Evolutionary conservation across 352 stramenopile genomes (phyloP).

Genomic region (Phytophthora palmivora): DNA sequence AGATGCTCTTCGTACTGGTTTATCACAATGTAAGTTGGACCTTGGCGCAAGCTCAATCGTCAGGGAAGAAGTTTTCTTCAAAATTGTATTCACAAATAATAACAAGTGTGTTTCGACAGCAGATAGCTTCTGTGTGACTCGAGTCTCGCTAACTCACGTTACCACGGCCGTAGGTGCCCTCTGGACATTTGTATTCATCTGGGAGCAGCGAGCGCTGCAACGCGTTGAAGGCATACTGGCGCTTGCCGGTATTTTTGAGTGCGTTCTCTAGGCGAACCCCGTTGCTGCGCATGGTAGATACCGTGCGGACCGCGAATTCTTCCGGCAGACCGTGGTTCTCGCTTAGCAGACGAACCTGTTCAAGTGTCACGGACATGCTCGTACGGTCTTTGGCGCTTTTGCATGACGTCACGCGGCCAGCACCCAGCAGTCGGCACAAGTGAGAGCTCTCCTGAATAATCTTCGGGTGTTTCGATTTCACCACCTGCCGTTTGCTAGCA

Average conservation of each 20-base stretch:
- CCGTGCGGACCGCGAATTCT: constrained; percentile 64
- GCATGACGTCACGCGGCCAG: constrained; percentile 93
- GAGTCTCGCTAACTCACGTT: constrained; percentile 63
- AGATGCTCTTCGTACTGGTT: no score
- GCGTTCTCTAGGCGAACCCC: constrained; percentile 74
- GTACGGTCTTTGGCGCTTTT: constrained; percentile 97
- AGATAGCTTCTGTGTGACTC: constrained; percentile 8
- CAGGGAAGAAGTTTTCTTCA: no score
- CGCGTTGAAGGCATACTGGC: constrained; percentile 78
- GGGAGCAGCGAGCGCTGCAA: constrained; percentile 80
- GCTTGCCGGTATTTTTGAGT: constrained; percentile 83
- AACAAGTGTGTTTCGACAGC: constrained; percentile 27
- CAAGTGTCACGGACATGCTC: constrained; percentile 95
- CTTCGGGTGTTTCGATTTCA: constrained; percentile 81
- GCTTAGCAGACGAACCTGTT: constrained; percentile 80
- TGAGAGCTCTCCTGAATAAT: constrained; percentile 76
- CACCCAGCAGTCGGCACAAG: constrained; percentile 85
- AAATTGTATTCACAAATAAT: constrained; percentile 47
- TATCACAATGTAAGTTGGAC: no score
- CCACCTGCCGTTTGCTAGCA: constrained; percentile 66
- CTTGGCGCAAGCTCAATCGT: no score
- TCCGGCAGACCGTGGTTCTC: constrained; percentile 67
- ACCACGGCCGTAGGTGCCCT: constrained; percentile 82
- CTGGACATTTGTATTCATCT: constrained; percentile 80
- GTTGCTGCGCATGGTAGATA: constrained; percentile 83